Evolutionary conservation across 208 protist genomes (phyloP), one percentile per base, ranked within the genome.

Genomic region (Trypanosoma cruzi): DNA sequence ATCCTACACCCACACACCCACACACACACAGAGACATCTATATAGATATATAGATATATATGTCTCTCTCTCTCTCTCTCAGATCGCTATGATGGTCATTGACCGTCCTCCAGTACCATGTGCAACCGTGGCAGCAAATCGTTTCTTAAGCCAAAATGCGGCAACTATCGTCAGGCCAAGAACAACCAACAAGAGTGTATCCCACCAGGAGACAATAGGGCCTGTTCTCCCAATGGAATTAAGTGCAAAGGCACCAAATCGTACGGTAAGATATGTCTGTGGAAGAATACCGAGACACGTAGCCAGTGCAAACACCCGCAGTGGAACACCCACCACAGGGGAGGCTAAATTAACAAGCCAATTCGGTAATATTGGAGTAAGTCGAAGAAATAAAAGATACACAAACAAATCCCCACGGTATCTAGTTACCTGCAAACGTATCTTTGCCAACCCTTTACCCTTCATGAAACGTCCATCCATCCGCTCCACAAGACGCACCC

Each of bases 271-370:
- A 74, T 95, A 97, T 5, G 92, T 96, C 46, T 96, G 93, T 36
- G 94, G 94, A 22, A 92, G 57, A 46, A 97, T 96, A 18, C 95
- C 95, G 6, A 97, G 28, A 62, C 86, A 67, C 0, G 95, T 98
- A 6, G 85, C 93, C 13, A 83, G 57, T 0, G 79, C 87, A 77
- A 97, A 97, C 24, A 80, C 64, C 6, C 37, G 48, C 29, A 95
- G 58, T 10, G 88, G 85, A 2, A 96, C 89, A 8, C 81, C 81
- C 4, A 92, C 80, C 6, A 96, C 64, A 0, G 96, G 96, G 6
- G 90, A 92, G 0, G 93, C 86, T 0, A 96, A 61, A 75, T 97
- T 98, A n/a, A 98, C 81, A 11, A 98, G 82, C 93, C 93, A 98
- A 71, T 98, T 98, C 14, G 96, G 96, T 22, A 98, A 59, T 34